These are phyloP conservation scores for Curvularia sp. DNA, from an alignment of 2,329 filamentous ascomycete genomes.

Conservation along the genomic window DNA sequence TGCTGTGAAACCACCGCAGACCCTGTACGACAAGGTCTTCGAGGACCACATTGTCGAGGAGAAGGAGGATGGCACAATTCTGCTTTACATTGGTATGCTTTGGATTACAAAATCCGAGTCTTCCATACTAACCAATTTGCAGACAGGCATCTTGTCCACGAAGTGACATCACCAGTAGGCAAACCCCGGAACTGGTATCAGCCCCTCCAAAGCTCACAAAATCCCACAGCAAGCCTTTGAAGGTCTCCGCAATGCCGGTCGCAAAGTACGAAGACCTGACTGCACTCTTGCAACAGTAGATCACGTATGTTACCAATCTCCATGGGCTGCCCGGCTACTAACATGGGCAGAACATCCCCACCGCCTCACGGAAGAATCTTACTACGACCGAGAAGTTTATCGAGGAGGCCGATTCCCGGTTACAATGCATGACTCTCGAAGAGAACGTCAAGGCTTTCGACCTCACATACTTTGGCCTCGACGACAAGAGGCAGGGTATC, in stretches of 20 bases:
- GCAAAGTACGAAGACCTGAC: conserved; percentile 89
- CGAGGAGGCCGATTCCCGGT: conserved; percentile 88
- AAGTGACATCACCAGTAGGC: conserved; percentile 91
- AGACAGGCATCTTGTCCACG: conserved; percentile 96
- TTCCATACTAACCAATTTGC: conserved; percentile 34
- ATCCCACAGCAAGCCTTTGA: conserved; percentile 86
- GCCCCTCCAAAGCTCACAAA: conserved; percentile 20
- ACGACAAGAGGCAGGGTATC: conserved; percentile 96
- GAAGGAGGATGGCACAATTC: conserved; percentile 88
- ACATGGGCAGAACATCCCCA: conserved; percentile 81
- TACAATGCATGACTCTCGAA: conserved; percentile 94
- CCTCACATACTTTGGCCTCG: conserved; percentile 95
- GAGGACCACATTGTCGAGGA: conserved; percentile 93
- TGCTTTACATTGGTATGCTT: conserved; percentile 86
- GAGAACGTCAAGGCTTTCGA: conserved; percentile 97
- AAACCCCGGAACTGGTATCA: conserved; percentile 9
- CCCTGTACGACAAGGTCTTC: conserved; percentile 98
- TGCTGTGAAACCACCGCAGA: conserved; percentile 74
- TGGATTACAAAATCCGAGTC: not conserved
- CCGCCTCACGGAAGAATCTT: conserved; percentile 85
- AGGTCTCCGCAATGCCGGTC: conserved; percentile 85
- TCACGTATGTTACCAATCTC: conserved; percentile 70
- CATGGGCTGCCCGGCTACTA: conserved; percentile 13
- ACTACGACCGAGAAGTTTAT: conserved; percentile 95
- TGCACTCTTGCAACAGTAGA: conserved; percentile 97